A percentile compares a stretch with the other conserved stretches of the same genome.
Evolutionary conservation across 805 yeast genomes (phyloP).

Genomic region (Suhomyces prunicola): DNA sequence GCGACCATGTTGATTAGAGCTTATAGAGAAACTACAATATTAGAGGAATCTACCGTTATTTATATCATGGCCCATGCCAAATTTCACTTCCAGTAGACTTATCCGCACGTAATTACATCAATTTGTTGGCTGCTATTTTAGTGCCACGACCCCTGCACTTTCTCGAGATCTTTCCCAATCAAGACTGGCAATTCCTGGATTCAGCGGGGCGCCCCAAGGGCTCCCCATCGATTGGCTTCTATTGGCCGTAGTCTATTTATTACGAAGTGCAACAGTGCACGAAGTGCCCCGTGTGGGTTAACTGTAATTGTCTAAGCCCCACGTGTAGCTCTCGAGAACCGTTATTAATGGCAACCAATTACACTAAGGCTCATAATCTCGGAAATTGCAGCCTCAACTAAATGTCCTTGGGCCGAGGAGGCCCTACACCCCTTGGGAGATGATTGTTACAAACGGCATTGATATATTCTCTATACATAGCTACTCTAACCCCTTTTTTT

Average conservation of each 20-base stretch:
- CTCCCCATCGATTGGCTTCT: not conserved
- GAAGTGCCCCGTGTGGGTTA: not conserved
- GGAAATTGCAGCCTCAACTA: not conserved
- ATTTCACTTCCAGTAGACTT: not conserved
- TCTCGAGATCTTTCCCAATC: not conserved
- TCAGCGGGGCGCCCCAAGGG: not conserved
- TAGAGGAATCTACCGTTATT: not conserved
- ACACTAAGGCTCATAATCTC: not conserved
- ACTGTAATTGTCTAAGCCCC: not conserved
- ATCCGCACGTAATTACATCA: not conserved
- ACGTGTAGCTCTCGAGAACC: not conserved
- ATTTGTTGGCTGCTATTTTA: not conserved
- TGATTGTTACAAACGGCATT: not conserved
- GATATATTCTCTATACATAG: not conserved
- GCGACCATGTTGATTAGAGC: constrained; percentile 24
- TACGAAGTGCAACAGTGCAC: not conserved
- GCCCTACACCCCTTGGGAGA: not conserved
- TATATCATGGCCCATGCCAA: not conserved
- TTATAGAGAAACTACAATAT: not conserved
- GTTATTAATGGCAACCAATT: not conserved
- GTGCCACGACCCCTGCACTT: not conserved
- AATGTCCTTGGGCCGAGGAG: not conserved
- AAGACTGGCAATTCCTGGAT: not conserved
- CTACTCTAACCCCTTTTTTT: not conserved
- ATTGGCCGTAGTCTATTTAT: not conserved